Percentiles rank a stretch among this genome's conserved stretches.
phyloP scores from a whole-genome alignment of 345 rosid genomes.

The Syzygium oleosum region DNA sequence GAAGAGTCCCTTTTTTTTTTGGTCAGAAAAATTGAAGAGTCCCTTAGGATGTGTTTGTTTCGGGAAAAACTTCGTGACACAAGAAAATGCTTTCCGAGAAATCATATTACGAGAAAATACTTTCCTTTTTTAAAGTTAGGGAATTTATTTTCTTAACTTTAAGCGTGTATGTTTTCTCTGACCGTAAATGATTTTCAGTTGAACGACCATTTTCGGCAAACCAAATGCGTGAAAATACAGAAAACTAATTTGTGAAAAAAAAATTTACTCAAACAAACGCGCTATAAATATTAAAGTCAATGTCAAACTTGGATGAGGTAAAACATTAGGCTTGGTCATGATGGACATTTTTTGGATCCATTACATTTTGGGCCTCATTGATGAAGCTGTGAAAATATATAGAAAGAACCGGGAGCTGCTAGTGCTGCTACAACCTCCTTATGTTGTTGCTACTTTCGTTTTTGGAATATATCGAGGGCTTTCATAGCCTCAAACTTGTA shows the following conservation, averaged over 20 bases:
- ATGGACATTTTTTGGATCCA: not conserved
- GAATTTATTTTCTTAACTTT: not conserved
- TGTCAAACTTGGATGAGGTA: not conserved
- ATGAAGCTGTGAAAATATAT: not conserved
- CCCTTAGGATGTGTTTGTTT: not conserved
- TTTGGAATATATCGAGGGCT: not conserved
- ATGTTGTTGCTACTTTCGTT: not conserved
- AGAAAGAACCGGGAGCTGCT: not conserved
- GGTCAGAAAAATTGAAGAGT: too few relatives aligned
- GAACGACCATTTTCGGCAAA: not conserved
- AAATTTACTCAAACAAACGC: too few relatives aligned
- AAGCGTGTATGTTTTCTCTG: not conserved
- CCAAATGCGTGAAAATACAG: not conserved
- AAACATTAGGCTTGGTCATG: not conserved
- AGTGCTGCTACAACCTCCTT: not conserved
- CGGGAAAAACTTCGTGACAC: not conserved
- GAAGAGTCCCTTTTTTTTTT: rapidly evolving
- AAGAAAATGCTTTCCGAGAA: too few relatives aligned
- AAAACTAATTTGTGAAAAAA: too few relatives aligned
- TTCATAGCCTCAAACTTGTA: not conserved
- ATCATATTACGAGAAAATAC: too few relatives aligned
- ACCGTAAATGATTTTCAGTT: too few relatives aligned
- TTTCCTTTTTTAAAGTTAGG: not conserved
- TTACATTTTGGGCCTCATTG: not conserved
- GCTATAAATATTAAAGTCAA: not conserved